These are phyloP conservation scores for Colletotrichum nymphaeae DNA, from an alignment of 2,329 filamentous ascomycete species.

Conservation along the genomic window DNA sequence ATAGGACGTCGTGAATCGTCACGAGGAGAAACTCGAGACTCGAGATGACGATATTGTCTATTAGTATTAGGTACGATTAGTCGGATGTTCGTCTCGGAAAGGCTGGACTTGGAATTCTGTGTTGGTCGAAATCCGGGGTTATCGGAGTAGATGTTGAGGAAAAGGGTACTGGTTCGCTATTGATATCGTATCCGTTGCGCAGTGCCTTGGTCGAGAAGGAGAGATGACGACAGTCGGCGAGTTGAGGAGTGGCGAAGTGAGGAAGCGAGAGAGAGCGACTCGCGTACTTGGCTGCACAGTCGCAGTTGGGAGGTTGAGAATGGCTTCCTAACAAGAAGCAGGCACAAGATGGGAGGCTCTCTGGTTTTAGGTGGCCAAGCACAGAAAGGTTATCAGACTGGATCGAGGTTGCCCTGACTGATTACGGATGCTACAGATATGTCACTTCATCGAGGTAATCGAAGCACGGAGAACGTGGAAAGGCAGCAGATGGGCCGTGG, in stretches of 20 bases:
- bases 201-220: background rate
- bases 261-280: background rate
- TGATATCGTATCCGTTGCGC: background rate
- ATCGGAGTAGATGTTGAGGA: background rate
- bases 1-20: conserved; percentile 1
- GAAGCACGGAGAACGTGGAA: background rate
- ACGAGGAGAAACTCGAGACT: conserved; percentile 30
- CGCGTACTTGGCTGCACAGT: background rate
- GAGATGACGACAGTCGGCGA: conserved; percentile 15
- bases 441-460: conserved; percentile 1
- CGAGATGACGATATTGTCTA: conserved; percentile 19
- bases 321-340: background rate
- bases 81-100: conserved; percentile 4
- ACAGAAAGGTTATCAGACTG: background rate
- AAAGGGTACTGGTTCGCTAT: background rate
- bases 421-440: conserved; percentile 4
- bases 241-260: background rate
- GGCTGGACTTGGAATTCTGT: conserved; percentile 10
- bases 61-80: conserved; percentile 18
- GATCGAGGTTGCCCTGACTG: background rate
- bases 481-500: background rate
- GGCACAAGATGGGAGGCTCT: background rate
- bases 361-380: conserved; percentile 15
- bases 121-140: background rate
- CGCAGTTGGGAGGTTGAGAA: background rate